Percentiles rank a stretch among this genome's conserved stretches.
These are phyloP conservation scores for Glarea lozoyensis DNA, from an alignment of 495 filamentous ascomycete species.

Conservation along the genomic window DNA sequence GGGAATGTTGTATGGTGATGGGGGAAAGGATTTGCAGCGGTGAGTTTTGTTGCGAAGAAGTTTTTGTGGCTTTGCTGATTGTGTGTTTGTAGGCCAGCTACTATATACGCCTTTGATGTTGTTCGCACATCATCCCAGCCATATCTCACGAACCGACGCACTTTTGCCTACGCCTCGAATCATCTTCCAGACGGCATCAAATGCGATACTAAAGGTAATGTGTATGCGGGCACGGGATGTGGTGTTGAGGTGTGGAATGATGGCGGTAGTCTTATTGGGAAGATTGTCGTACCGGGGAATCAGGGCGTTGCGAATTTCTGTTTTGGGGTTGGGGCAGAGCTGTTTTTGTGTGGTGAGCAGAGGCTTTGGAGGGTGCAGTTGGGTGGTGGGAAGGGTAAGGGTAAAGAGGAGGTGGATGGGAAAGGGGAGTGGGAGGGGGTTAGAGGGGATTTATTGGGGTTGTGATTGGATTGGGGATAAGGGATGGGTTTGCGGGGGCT, in stretches of 20 bases:
- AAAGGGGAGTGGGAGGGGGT: too few relatives aligned
- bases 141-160: constrained; percentile 35
- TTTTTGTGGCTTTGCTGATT: constrained; percentile 11
- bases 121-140: constrained; percentile 12
- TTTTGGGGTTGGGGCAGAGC: constrained; percentile 32
- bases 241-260: constrained; percentile 54
- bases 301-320: constrained; percentile 34
- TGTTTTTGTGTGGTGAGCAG: constrained; percentile 34
- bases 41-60: constrained; percentile 3
- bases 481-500: too few relatives aligned
- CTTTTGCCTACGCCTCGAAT: constrained; percentile 47
- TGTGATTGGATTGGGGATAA: too few relatives aligned
- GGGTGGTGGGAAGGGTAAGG: neutral
- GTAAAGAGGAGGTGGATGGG: too few relatives aligned
- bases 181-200: constrained; percentile 55
- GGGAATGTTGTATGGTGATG: constrained; percentile 22
- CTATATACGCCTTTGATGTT: constrained; percentile 23
- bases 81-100: constrained; percentile 21
- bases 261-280: constrained; percentile 48
- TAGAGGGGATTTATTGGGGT: too few relatives aligned
- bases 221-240: constrained; percentile 52
- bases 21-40: constrained; percentile 14
- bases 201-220: constrained; percentile 47
- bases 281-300: constrained; percentile 27
- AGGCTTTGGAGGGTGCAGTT: constrained; percentile 31